These are phyloP conservation scores for Pisolithus thermaeus DNA, from an alignment of 1,284 basidiomycete species.

Conservation along the genomic window DNA sequence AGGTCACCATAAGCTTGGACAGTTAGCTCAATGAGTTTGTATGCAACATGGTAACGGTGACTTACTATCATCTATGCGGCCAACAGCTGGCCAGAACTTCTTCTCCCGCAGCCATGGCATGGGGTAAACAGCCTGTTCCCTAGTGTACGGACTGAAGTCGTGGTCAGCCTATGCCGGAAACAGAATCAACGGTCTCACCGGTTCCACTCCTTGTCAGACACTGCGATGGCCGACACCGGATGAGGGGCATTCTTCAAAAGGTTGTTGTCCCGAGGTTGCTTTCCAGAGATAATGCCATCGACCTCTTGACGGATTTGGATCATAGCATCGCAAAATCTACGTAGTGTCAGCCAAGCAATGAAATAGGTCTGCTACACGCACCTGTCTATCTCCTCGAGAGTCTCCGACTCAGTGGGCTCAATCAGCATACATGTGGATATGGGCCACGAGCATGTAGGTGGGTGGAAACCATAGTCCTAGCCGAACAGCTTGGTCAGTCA, in stretches of 20 bases:
- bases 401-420: constrained; percentile 93
- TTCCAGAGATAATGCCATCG: constrained; percentile 81
- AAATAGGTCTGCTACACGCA: constrained; percentile 20
- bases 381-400: constrained; percentile 85
- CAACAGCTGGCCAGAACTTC: constrained; percentile 94
- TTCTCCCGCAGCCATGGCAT: constrained; percentile 70
- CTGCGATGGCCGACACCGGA: constrained; percentile 69
- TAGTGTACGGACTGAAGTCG: constrained; percentile 69
- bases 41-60: constrained; percentile 9
- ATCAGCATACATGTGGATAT: constrained; percentile 92
- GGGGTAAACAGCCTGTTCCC: constrained; percentile 82
- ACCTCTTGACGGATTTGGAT: constrained; percentile 91
- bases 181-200: constrained; percentile 41
- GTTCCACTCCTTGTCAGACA: constrained; percentile 77
- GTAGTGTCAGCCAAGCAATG: constrained; percentile 2
- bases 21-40: constrained; percentile 1
- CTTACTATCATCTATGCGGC: constrained; percentile 86
- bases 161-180: neutral
- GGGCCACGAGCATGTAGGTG: constrained; percentile 92
- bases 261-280: constrained; percentile 85
- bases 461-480: constrained; percentile 85
- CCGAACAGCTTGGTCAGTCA: neutral
- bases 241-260: constrained; percentile 93
- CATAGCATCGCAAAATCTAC: constrained; percentile 93
- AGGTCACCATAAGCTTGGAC: constrained; percentile 71